A percentile compares a stretch with the other conserved stretches of the same genome.
These are phyloP conservation scores for Petunia axillaris DNA, from an alignment of 257 asterid species.

Conservation along the genomic window DNA sequence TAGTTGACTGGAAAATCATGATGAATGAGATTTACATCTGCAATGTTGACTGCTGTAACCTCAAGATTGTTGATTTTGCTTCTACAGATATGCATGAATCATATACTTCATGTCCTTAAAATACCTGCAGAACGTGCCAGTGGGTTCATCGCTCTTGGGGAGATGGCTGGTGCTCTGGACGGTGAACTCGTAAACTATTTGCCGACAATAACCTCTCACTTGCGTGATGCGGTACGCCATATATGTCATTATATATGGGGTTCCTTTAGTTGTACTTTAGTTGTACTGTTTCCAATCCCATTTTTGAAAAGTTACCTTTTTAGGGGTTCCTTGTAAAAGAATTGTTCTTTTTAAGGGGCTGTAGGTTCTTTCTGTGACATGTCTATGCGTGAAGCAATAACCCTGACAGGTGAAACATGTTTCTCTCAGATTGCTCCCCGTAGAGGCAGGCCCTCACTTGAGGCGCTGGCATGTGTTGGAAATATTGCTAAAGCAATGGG, in stretches of 20 bases:
- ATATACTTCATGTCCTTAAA: slow-evolving; percentile 94
- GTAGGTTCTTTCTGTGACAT: slow-evolving; percentile 23
- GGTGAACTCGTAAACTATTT: slow-evolving; percentile 94
- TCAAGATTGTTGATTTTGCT: slow-evolving; percentile 32
- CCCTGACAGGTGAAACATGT: slow-evolving; percentile 20
- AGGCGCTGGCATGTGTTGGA: slow-evolving; percentile 99
- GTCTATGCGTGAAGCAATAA: slow-evolving; percentile 15
- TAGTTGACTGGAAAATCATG: slow-evolving; percentile 11
- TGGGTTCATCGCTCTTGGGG: slow-evolving; percentile 99
- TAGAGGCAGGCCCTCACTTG: slow-evolving; percentile 92
- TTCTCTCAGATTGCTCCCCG: slow-evolving; percentile 92
- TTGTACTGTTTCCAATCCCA: not conserved
- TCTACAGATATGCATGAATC: slow-evolving; percentile 97
- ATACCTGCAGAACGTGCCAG: slow-evolving; percentile 96
- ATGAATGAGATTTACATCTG: slow-evolving; percentile 23
- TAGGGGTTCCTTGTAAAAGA: not conserved
- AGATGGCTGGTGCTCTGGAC: slow-evolving; percentile 99
- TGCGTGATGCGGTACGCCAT: slow-evolving; percentile 90
- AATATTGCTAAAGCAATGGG: slow-evolving; percentile 99
- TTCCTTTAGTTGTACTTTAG: slow-evolving; percentile 25
- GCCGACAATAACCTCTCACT: slow-evolving; percentile 98
- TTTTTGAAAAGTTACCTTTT: slow-evolving; percentile 23
- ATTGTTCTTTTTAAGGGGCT: not conserved
- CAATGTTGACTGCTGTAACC: slow-evolving; percentile 24
- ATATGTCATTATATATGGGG: slow-evolving; percentile 29